Evolutionary conservation across 768 basidiomycete genomes (phyloP), one percentile per base, ranked within the genome.

Genomic region (Lentinula raphanica): DNA sequence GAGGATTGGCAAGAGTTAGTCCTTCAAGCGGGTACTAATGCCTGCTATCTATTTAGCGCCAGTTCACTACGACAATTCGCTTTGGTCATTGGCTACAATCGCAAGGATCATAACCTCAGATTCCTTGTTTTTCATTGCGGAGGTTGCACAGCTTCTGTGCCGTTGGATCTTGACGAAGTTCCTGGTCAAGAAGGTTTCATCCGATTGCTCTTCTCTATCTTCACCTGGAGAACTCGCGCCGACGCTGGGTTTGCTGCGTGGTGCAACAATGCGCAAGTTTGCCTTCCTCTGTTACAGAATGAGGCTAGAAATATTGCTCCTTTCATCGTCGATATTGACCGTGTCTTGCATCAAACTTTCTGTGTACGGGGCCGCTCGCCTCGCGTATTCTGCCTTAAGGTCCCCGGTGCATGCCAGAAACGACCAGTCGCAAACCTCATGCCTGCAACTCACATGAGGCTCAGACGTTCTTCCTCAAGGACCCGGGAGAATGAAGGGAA

Each of bases 71-170:
- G 63, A 8, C 35, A 42, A 15, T 64, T 62, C 28, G 42, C 51
- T 5, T 25, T 64, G 3, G 63, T 63, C 6, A 25, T 66, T 15
- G 63, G 36, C 5, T 49, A 51, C 46, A 58, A 62, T 13, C 59
- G 56, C 5, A 28, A 6, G 15, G 23, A n/a, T 0, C 7, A 28
- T 1, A 29, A 49, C 12, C 35, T 64, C 2, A 29, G 58, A 2
- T 66, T 64, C 27, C 59, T 64, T 0, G 39, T 66, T 13, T 62
- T 59, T 25, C 61, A 66, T 29, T 35, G 55, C 3, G 63, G 61
- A 15, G 63, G 65, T 3, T 49, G 64, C 11, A 64, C 63, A 28
- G 40, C 59, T 23, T 53, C 54, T 19, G 5, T 2, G n/a, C 25
- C 36, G 25, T 15, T 62, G 17, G 3, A 42, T 3, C 36, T 60